Evolutionary conservation across 2,329 filamentous ascomycete species (phyloP).

Genomic region (Talaromyces sp.): DNA sequence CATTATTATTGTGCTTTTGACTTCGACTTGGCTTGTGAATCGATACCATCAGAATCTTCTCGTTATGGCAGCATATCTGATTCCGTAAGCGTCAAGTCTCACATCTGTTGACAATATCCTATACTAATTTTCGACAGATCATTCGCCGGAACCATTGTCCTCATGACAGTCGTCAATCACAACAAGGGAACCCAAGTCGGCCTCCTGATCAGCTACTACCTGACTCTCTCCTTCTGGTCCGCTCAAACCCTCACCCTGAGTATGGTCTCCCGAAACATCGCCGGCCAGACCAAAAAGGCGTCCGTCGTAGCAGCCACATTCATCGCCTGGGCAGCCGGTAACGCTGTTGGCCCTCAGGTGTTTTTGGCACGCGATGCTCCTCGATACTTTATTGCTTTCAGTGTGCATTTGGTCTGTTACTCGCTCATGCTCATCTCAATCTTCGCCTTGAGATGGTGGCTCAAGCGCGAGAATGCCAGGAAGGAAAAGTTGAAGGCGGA

Average conservation of each 20-base stretch:
- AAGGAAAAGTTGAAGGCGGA: slow-evolving; percentile 49
- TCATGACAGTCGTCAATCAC: slow-evolving; percentile 64
- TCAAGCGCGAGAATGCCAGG: slow-evolving; percentile 57
- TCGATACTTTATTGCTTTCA: slow-evolving; percentile 66
- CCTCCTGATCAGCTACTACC: slow-evolving; percentile 70
- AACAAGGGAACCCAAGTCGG: slow-evolving; percentile 60
- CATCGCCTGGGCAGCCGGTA: slow-evolving; percentile 65
- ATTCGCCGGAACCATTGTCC: slow-evolving; percentile 67
- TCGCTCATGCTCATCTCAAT: slow-evolving; percentile 57
- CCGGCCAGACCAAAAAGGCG: slow-evolving; percentile 70
- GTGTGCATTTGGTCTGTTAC: slow-evolving; percentile 68
- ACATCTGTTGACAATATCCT: not conserved
- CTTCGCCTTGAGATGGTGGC: slow-evolving; percentile 57
- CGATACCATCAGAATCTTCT: slow-evolving; percentile 66
- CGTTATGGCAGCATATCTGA: slow-evolving; percentile 62
- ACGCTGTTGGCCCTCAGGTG: slow-evolving; percentile 64
- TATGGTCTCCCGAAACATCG: slow-evolving; percentile 66
- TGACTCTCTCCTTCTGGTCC: slow-evolving; percentile 74
- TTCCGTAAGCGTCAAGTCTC: slow-evolving; percentile 53
- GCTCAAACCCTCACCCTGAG: slow-evolving; percentile 65
- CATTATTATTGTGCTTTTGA: slow-evolving; percentile 67
- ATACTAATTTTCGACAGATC: slow-evolving; percentile 45
- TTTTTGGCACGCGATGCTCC: slow-evolving; percentile 61
- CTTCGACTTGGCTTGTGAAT: slow-evolving; percentile 65
- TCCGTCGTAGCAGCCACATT: slow-evolving; percentile 68